Evolutionary conservation across 1,284 basidiomycete genomes (phyloP), one percentile per base, ranked within the genome.

Genomic region (Ceratobasidium sp.): DNA sequence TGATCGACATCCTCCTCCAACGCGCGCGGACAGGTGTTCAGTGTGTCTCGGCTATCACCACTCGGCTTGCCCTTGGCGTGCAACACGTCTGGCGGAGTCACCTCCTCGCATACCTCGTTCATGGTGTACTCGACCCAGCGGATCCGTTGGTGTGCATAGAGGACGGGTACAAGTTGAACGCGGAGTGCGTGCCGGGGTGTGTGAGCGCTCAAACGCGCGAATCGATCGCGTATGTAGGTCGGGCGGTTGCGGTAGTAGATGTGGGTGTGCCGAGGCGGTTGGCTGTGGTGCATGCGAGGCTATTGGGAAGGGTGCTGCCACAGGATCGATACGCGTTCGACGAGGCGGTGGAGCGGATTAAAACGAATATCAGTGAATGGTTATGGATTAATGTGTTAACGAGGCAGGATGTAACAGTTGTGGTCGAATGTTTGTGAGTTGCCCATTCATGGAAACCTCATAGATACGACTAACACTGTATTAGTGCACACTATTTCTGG

Each of bases 311-410:
- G 5, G 88, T 90, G 0, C 82, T 90, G 4, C 88, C 92, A 0
- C 86, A 92, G 77, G 88, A 92, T 74, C 86, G 87, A 70, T 89
- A 91, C 75, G 84, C 83, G n/a, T 92, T 95, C 76, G 91, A 92
- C 77, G 81, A 83, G 21, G 85, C 89, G 72, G 86, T 95, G 36
- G 82, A 86, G 28, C 86, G 88, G 72, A 90, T 94, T 64, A 81
- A 90, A 72, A 88, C 84, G 1, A 86, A 88, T 72, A 84, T 92
- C 72, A 90, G 91, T 75, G 93, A 95, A 81, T 96, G 94, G 94
- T 83, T 96, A 2, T 96, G 95, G 93, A 81, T 88, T 38, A 93
- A 95, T 77, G 90, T 96, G 38, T 83, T 96, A 67, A 96, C 93
- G 0, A 87, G 86, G 76, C 86, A 87, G 75, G 91, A 94, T 75